Conservation (phyloP, 2,329 filamentous ascomycete species). For the Colletotrichum somersetense region DNA sequence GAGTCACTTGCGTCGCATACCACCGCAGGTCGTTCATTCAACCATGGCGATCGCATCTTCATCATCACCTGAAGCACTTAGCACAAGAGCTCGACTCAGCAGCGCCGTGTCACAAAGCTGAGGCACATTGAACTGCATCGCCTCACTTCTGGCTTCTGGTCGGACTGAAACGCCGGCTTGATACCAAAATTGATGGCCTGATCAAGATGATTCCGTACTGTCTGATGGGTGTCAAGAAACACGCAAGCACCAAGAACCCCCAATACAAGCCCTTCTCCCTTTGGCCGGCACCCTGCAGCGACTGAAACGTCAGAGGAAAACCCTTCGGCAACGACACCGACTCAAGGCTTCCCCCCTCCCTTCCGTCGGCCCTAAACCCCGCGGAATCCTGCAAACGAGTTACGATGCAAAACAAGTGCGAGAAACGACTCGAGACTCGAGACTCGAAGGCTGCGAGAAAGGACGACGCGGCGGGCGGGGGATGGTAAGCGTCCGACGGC, state of each 20-base stretch:
- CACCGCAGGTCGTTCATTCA: conserved; percentile 7
- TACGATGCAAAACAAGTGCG: neutral
- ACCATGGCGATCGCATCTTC: neutral
- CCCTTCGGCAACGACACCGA: conserved; percentile 14
- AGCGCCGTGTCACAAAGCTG: neutral
- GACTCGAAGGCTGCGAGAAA: neutral
- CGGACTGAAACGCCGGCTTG: conserved; percentile 2
- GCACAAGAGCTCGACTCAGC: neutral
- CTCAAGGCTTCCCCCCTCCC: neutral
- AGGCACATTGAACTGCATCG: neutral
- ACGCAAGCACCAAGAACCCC: conserved; percentile 15
- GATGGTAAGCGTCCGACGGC: conserved; percentile 13
- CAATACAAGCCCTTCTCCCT: conserved; percentile 17
- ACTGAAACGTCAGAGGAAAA: conserved; percentile 33
- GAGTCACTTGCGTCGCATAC: conserved; percentile 19
- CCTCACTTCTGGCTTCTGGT: neutral
- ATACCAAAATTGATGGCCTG: neutral
- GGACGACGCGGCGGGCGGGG: conserved; percentile 17
- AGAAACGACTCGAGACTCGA: conserved; percentile 2
- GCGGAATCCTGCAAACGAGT: conserved; percentile 12
- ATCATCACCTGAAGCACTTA: neutral
- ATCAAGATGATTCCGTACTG: neutral
- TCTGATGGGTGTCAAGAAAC: conserved; percentile 5
- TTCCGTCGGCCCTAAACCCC: conserved; percentile 4
- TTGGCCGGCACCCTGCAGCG: conserved; percentile 34